These are phyloP conservation scores for Bryoerythrophyllum caledonicum DNA, from an alignment of 225 moss, liverwort and hornwort genomes.

Conservation along the genomic window DNA sequence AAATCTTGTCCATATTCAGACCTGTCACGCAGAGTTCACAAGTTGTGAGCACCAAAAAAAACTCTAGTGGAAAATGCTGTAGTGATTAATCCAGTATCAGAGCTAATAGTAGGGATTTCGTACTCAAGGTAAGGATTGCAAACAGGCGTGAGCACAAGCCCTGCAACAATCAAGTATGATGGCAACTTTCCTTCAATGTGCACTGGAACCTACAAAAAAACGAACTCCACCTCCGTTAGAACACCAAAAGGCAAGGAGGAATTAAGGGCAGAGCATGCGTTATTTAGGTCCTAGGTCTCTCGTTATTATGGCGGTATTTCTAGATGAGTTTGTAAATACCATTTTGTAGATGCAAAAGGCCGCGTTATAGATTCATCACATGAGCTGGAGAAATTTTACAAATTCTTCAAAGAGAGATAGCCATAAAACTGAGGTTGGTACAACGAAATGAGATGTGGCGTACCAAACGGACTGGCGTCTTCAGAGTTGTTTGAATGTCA, in stretches of 20 bases:
- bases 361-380: too few relatives aligned
- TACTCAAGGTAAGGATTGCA: conserved; percentile 99
- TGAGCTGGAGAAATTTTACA: too few relatives aligned
- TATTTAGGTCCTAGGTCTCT: too few relatives aligned
- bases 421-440: too few relatives aligned
- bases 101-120: conserved; percentile 31
- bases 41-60: neutral
- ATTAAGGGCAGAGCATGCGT: too few relatives aligned
- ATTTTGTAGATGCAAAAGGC: too few relatives aligned
- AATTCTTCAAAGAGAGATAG: too few relatives aligned
- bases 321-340: too few relatives aligned
- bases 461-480: conserved; percentile 87
- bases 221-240: conserved; percentile 24
- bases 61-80: neutral
- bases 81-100: neutral
- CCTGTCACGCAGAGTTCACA: conserved; percentile 45
- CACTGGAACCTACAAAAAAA: conserved; percentile 80
- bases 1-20: conserved; percentile 94
- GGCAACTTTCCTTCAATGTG: conserved; percentile 97
- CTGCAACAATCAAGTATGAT: conserved; percentile 94
- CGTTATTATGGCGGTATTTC: too few relatives aligned
- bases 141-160: conserved; percentile 94
- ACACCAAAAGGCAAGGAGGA: neutral
- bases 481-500: conserved; percentile 72
- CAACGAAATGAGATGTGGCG: conserved; percentile 8